Conservation (phyloP, 768 basidiomycete species). For the Mycena sanguinolenta region DNA sequence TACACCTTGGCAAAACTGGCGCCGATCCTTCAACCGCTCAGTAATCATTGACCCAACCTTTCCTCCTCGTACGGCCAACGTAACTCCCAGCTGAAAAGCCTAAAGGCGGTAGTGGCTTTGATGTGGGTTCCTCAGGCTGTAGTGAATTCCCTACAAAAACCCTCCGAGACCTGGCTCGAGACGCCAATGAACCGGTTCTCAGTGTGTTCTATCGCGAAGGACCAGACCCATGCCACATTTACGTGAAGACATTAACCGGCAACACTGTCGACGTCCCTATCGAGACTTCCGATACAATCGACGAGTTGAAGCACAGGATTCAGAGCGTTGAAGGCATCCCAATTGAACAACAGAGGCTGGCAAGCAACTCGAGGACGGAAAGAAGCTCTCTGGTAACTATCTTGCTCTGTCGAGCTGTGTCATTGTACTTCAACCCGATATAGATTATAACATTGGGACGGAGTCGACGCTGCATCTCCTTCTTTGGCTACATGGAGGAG, state of each 20-base stretch:
- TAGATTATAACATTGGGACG: not conserved
- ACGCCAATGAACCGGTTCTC: not conserved
- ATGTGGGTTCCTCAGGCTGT: not conserved
- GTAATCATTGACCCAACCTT: not conserved
- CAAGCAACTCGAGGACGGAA: slow-evolving; percentile 49
- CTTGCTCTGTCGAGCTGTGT: not conserved
- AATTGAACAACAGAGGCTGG: slow-evolving; percentile 60
- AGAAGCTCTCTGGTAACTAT: slow-evolving; percentile 7
- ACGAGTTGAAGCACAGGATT: slow-evolving; percentile 44
- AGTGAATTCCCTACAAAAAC: not conserved
- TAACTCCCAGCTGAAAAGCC: not conserved
- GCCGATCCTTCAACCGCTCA: not conserved
- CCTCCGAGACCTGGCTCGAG: not conserved
- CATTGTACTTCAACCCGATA: not conserved
- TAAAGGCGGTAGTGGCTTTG: not conserved
- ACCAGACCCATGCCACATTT: not conserved
- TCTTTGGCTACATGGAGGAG: not conserved
- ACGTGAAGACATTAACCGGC: not conserved
- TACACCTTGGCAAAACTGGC: not conserved
- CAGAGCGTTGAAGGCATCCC: slow-evolving; percentile 64
- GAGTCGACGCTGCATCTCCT: not conserved
- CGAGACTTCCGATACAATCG: not conserved
- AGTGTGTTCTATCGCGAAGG: not conserved
- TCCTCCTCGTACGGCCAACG: not conserved
- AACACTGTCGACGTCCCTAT: not conserved